Conservation (phyloP, 192 early-diverging fungal genomes). For the Coemansia guatemalensis region DNA sequence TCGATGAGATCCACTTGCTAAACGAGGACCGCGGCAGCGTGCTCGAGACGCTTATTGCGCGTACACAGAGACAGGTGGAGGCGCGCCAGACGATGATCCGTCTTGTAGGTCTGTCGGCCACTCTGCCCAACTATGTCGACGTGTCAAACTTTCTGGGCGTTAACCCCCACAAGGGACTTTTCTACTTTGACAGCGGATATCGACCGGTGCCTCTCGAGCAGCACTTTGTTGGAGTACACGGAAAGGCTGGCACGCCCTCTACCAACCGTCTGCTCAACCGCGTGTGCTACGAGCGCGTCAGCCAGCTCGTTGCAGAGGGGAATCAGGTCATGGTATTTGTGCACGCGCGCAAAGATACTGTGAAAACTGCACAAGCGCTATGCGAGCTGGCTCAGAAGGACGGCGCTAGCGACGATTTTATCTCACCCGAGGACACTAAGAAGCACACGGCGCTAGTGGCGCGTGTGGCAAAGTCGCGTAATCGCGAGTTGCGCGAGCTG, state of each 20-base stretch:
- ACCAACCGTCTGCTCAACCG: constrained; percentile 72
- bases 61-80: constrained; percentile 91
- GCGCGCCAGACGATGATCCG: constrained; percentile 93
- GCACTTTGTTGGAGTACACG: constrained; percentile 92
- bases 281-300: constrained; percentile 84
- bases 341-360: constrained; percentile 96
- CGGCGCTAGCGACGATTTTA: constrained; percentile 50
- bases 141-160: constrained; percentile 92
- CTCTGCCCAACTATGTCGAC: constrained; percentile 97
- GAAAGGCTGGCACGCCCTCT: constrained; percentile 70
- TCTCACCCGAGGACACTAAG: constrained; percentile 31
- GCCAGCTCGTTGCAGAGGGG: constrained; percentile 70
- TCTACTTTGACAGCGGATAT: constrained; percentile 95
- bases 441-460: constrained; percentile 54
- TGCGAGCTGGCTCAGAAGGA: constrained; percentile 70
- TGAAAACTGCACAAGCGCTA: constrained; percentile 86
- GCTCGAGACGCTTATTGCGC: constrained; percentile 92
- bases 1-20: constrained; percentile 97
- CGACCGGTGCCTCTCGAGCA: constrained; percentile 96
- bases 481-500: constrained; percentile 87
- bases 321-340: constrained; percentile 99
- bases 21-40: constrained; percentile 97
- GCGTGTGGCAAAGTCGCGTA: constrained; percentile 73
- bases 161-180: constrained; percentile 89
- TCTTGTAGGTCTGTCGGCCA: constrained; percentile 95